Evolutionary conservation across 306 rosid genomes (phyloP), one percentile per base, ranked within the genome.

Genomic region (Mimosa pudica): DNA sequence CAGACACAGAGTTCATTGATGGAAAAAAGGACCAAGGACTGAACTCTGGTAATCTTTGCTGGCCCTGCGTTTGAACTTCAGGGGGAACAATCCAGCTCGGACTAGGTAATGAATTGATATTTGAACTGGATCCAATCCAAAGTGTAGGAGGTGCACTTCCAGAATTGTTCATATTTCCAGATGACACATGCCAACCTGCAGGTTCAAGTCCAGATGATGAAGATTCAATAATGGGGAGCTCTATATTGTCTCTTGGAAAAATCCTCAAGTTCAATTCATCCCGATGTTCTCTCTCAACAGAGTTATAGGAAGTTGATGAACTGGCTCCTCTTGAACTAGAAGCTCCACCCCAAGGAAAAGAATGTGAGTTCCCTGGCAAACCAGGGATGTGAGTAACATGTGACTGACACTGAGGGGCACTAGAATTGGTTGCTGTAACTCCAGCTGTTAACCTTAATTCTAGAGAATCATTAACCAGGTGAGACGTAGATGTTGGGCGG

Each of bases 21-120:
- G 98, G 93, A 70, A 88, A 91, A 86, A 85, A 82, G 82, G 94
- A 86, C 94, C 98, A 91, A 20, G 96, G 93, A 77, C 84, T 77
- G 71, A 88, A 88, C 72, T 93, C 98, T 68, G 85, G 49, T 46
- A 78, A 65, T 82, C 92, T 91, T 82, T 82, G 94, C 85, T 83
- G 87, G 85, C 85, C 86, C 42, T 87, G 89, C 0, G 86, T 10
- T 45, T 91, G 90, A 64, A 79, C 87, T 47, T 76, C 86, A 77
- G 74, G 89, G 78, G 32, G 89, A 79, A 84, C 89, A 67, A 75
- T 76, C 94, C 87, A 88, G 73, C 89, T 78, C 60, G 94, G 88
- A 80, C 52, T 87, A 17, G 91, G 82, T 58, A 84, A 65, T 11
- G 86, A 24, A 70, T 78, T 88, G 74, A 69, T 62, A 82, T 86